phyloP scores from a whole-genome alignment of 345 rosid genomes.

The Geranium brycei region DNA sequence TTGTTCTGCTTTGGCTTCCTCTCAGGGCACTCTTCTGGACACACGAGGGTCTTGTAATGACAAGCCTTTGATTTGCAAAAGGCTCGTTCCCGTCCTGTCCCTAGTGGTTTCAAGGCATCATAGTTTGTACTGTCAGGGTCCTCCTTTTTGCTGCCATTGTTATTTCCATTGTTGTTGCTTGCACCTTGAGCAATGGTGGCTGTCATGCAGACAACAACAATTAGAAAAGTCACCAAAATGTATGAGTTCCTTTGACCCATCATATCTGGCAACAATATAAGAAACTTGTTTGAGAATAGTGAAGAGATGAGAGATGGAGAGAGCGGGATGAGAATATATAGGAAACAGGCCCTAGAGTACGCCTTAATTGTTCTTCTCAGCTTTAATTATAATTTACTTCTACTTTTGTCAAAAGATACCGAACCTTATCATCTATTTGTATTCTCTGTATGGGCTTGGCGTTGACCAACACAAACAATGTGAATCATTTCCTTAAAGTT shows the following conservation, averaged over 20 bases:
- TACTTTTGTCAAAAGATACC: neutral
- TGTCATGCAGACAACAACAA: conserved; percentile 25
- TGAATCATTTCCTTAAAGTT: neutral
- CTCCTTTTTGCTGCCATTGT: conserved; percentile 9
- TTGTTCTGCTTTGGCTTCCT: conserved; percentile 55
- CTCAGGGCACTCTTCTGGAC: conserved; percentile 57
- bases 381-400: neutral
- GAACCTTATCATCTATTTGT: neutral
- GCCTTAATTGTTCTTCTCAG: conserved; percentile 18
- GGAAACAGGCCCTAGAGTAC: conserved; percentile 15
- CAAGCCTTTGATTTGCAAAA: conserved; percentile 36
- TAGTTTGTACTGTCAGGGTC: conserved; percentile 23
- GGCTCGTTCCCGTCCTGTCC: conserved; percentile 39
- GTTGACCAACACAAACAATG: neutral
- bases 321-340: neutral
- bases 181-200: conserved; percentile 14
- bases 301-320: neutral
- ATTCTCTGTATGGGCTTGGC: neutral
- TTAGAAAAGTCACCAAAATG: conserved; percentile 19
- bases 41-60: conserved; percentile 26
- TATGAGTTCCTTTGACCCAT: conserved; percentile 13
- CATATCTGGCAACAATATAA: neutral
- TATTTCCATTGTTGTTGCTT: conserved; percentile 3
- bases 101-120: conserved; percentile 13
- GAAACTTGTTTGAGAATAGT: neutral